Evolutionary conservation across 2,329 filamentous ascomycete genomes (phyloP).

Genomic region (Sarocladium oryzae): DNA sequence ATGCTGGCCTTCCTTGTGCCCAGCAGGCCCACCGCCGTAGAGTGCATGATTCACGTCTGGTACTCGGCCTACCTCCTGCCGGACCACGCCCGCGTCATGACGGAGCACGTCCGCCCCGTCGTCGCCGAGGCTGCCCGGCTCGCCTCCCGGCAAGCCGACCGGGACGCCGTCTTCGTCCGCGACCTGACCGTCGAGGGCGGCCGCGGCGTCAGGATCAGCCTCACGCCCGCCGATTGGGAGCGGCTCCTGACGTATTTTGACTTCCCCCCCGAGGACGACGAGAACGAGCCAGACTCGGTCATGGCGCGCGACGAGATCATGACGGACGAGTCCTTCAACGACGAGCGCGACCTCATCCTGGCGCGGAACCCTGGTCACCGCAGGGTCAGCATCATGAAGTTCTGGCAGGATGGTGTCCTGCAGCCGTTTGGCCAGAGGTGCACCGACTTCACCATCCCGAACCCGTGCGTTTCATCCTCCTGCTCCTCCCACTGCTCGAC

Average conservation of each 20-base stretch:
- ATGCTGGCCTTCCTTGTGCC: slow-evolving; percentile 7
- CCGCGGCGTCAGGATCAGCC: background rate
- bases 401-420: background rate
- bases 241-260: background rate
- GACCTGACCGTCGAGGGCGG: background rate
- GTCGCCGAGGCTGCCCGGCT: background rate
- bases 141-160: background rate
- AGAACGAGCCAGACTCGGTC: background rate
- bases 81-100: background rate
- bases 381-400: background rate
- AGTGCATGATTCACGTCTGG: slow-evolving; percentile 17
- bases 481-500: no score
- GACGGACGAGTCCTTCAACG: background rate
- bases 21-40: slow-evolving; percentile 10
- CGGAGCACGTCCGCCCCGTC: background rate
- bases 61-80: slow-evolving; percentile 14
- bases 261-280: background rate
- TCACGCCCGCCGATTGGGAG: background rate
- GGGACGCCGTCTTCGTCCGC: background rate
- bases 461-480: background rate
- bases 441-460: background rate
- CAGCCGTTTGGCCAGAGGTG: background rate
- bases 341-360: slow-evolving; percentile 3
- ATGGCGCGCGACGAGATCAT: background rate
- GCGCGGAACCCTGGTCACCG: background rate